These are phyloP conservation scores for Endoconidiophora laricicola DNA, from an alignment of 2,329 filamentous ascomycete species.

Conservation along the genomic window DNA sequence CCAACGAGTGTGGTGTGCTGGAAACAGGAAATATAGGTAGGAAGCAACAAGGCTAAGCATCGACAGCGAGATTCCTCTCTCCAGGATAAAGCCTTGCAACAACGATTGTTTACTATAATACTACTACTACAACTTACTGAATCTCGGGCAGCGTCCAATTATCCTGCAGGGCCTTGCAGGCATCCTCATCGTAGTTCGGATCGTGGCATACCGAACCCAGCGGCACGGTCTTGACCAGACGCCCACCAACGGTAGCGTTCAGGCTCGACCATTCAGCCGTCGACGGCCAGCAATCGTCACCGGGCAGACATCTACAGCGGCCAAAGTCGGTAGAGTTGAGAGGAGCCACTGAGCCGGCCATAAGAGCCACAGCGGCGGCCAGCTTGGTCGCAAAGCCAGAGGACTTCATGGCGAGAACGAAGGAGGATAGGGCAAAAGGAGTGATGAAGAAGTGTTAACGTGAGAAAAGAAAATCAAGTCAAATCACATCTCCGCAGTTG, in stretches of 20 bases:
- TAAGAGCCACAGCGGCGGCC: too few relatives aligned
- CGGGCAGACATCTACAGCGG: slow-evolving; percentile 30
- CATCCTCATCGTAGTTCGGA: slow-evolving; percentile 26
- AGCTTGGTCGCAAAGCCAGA: not conserved
- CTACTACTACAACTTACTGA: slow-evolving; percentile 19
- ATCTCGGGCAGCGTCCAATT: slow-evolving; percentile 21
- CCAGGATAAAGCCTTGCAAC: too few relatives aligned
- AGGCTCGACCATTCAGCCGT: slow-evolving; percentile 29
- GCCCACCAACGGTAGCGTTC: slow-evolving; percentile 33
- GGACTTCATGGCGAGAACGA: not conserved
- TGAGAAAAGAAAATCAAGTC: not conserved
- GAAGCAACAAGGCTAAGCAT: too few relatives aligned
- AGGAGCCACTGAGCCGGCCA: not conserved
- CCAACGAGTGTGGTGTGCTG: too few relatives aligned
- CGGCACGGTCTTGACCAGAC: slow-evolving; percentile 34
- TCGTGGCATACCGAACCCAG: slow-evolving; percentile 36
- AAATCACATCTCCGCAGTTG: not conserved
- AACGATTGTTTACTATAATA: too few relatives aligned
- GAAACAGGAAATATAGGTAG: too few relatives aligned
- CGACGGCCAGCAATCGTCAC: slow-evolving; percentile 37
- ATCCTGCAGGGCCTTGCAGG: slow-evolving; percentile 24
- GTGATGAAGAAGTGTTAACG: not conserved
- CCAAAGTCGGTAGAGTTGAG: not conserved
- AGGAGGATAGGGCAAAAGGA: not conserved
- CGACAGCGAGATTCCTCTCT: too few relatives aligned